Percentiles rank a stretch among this genome's conserved stretches.
These are phyloP conservation scores for Escallonia rubra DNA, from an alignment of 129 eudicot species.

Conservation along the genomic window DNA sequence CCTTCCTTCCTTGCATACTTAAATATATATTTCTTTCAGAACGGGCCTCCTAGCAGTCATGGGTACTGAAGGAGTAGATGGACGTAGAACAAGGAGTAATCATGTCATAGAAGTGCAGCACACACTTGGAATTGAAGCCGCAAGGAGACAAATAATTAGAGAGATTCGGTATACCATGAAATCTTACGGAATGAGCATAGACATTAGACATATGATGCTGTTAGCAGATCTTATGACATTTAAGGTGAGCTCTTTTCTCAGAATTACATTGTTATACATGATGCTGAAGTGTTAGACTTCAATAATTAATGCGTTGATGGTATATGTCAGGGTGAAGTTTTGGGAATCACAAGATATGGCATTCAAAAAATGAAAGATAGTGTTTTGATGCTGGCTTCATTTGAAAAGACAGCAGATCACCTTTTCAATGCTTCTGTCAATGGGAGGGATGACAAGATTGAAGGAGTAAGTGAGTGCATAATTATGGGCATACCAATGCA, in stretches of 20 bases:
- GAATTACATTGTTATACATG: slow-evolving; percentile 1
- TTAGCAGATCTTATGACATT: slow-evolving; percentile 91
- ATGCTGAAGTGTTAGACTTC: slow-evolving; percentile 79
- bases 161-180: slow-evolving; percentile 76
- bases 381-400: slow-evolving; percentile 87
- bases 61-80: slow-evolving; percentile 84
- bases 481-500: slow-evolving; percentile 94
- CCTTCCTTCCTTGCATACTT: neutral
- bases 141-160: slow-evolving; percentile 57
- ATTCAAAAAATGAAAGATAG: slow-evolving; percentile 91
- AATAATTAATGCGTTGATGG: neutral
- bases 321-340: slow-evolving; percentile 63
- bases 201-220: slow-evolving; percentile 94
- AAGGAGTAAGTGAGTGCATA: slow-evolving; percentile 93
- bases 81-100: slow-evolving; percentile 62
- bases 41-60: slow-evolving; percentile 75
- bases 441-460: slow-evolving; percentile 88
- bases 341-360: slow-evolving; percentile 85
- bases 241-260: slow-evolving; percentile 40
- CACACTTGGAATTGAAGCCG: slow-evolving; percentile 94
- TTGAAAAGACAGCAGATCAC: slow-evolving; percentile 89
- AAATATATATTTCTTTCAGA: slow-evolving; percentile 29
- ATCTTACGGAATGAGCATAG: slow-evolving; percentile 79
- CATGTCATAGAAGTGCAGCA: slow-evolving; percentile 64
- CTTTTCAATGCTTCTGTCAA: slow-evolving; percentile 83